Percentiles rank a stretch among this genome's conserved stretches.
These are phyloP conservation scores for Termitomyces sp. DNA, from an alignment of 768 basidiomycete genomes.

Conservation along the genomic window DNA sequence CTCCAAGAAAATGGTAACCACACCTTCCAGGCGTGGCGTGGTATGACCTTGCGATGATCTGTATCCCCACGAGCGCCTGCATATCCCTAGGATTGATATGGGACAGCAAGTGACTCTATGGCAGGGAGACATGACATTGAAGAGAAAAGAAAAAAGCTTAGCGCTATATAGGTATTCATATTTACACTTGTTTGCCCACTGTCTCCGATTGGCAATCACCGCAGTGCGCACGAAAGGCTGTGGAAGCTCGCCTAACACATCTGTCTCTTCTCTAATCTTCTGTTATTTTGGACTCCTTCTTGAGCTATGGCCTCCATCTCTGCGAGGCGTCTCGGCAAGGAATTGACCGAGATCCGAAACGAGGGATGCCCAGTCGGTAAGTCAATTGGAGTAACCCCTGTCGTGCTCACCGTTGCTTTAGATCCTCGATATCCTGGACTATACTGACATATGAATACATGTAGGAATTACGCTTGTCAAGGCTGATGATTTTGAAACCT, in stretches of 20 bases:
- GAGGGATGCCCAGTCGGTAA: constrained; percentile 68
- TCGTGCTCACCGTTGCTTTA: not conserved
- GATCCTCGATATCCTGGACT: constrained; percentile 2
- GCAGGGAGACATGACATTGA: constrained; percentile 52
- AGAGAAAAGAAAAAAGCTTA: constrained; percentile 8
- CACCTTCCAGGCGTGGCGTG: constrained; percentile 23
- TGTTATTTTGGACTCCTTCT: not conserved
- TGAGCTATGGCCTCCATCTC: constrained; percentile 59
- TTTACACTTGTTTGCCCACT: constrained; percentile 17
- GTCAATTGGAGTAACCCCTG: constrained; percentile 12
- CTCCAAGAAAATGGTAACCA: constrained; percentile 20
- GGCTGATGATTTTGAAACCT: constrained; percentile 76
- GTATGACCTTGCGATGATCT: constrained; percentile 40
- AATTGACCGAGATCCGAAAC: constrained; percentile 63
- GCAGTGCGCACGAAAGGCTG: not conserved
- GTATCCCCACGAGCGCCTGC: constrained; percentile 72
- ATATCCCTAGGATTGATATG: constrained; percentile 35
- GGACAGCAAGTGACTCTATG: constrained; percentile 72
- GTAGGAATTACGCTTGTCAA: constrained; percentile 73
- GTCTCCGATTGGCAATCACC: not conserved
- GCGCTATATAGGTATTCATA: constrained; percentile 27
- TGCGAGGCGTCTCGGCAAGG: constrained; percentile 65
- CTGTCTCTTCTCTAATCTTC: constrained; percentile 1
- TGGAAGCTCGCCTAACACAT: not conserved
- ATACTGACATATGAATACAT: constrained; percentile 1